These are phyloP conservation scores for Kazachstania kunashirensis DNA, from an alignment of 805 yeast genomes.

Conservation along the genomic window DNA sequence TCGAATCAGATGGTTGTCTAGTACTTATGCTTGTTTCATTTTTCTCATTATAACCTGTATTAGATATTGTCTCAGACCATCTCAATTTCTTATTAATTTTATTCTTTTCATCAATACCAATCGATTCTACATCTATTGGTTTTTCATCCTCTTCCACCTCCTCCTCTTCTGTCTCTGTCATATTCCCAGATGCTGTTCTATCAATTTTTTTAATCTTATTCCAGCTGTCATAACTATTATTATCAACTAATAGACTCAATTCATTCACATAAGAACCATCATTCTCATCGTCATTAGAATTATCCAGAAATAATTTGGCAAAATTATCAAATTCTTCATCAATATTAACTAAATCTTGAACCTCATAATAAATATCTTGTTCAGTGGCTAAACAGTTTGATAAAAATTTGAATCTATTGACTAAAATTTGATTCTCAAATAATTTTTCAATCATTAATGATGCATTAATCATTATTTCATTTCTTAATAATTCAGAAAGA, in stretches of 20 bases:
- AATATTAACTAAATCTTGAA: slow-evolving; percentile 26
- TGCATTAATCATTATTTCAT: slow-evolving; percentile 46
- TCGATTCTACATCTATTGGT: not conserved
- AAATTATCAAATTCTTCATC: slow-evolving; percentile 32
- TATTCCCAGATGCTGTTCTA: not conserved
- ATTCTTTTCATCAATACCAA: not conserved
- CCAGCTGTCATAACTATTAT: not conserved
- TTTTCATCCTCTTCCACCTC: not conserved
- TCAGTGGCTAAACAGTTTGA: slow-evolving; percentile 15
- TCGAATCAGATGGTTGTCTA: not conserved
- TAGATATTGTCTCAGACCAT: slow-evolving; percentile 3
- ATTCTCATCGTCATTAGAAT: not conserved
- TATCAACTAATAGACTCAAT: not conserved
- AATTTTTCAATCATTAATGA: slow-evolving; percentile 46
- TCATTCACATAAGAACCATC: not conserved
- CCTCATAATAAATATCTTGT: slow-evolving; percentile 12
- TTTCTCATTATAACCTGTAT: not conserved
- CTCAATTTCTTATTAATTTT: slow-evolving; percentile 2
- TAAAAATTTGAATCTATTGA: slow-evolving; percentile 17
- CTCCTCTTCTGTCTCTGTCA: not conserved
- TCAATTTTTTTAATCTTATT: not conserved
- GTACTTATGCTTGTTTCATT: not conserved
- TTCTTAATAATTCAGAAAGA: slow-evolving; percentile 41
- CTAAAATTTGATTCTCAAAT: slow-evolving; percentile 23
- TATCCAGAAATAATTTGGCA: slow-evolving; percentile 13